Evolutionary conservation across 495 filamentous ascomycete species (phyloP).

Genomic region (Acidiella bohemica): DNA sequence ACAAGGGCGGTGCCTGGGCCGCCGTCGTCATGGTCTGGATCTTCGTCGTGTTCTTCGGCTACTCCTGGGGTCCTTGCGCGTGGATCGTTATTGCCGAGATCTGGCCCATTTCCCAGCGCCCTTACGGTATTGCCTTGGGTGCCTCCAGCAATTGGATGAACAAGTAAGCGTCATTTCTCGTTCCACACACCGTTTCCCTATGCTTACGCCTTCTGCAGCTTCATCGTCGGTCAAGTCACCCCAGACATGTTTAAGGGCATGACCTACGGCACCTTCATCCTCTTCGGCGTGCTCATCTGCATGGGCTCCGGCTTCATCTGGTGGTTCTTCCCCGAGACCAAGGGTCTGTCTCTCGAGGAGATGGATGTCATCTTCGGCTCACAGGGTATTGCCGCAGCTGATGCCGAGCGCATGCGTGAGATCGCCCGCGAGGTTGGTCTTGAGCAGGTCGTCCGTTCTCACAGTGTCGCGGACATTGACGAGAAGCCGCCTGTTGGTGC

Average conservation of each 20-base stretch:
- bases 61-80: conserved; percentile 54
- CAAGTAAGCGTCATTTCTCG: conserved; percentile 1
- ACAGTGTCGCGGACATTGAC: conserved; percentile 3
- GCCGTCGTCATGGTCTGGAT: conserved; percentile 72
- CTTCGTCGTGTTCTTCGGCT: conserved; percentile 70
- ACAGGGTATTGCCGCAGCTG: conserved; percentile 53
- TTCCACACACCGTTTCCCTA: not conserved
- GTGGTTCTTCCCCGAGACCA: conserved; percentile 37
- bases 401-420: conserved; percentile 56
- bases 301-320: conserved; percentile 45
- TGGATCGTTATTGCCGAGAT: conserved; percentile 61
- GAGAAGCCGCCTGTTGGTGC: conserved; percentile 6
- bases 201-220: conserved; percentile 42
- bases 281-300: conserved; percentile 61
- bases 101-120: conserved; percentile 60
- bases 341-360: conserved; percentile 35
- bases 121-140: conserved; percentile 60
- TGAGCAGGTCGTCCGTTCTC: conserved; percentile 22
- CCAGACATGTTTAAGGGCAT: conserved; percentile 60
- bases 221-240: conserved; percentile 61
- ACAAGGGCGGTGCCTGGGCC: conserved; percentile 59
- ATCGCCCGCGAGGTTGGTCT: conserved; percentile 63
- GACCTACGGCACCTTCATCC: conserved; percentile 64
- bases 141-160: conserved; percentile 38
- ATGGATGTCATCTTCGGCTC: conserved; percentile 69